A percentile compares a stretch with the other conserved stretches of the same genome.
Conservation (phyloP, 129 eudicot genomes). For the Chrysanthemum makinoi region DNA sequence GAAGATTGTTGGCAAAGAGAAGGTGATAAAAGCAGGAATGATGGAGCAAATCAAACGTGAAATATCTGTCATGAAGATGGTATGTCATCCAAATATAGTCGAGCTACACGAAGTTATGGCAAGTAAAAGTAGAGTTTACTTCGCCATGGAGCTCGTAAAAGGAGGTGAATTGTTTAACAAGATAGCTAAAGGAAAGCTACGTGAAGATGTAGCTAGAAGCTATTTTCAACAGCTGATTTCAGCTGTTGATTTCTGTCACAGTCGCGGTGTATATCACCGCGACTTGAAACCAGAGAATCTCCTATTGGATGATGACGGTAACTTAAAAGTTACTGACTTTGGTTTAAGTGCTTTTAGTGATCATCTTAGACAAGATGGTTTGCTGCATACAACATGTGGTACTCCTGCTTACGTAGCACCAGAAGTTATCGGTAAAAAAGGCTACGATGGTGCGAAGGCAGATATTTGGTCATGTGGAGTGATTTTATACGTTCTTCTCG, state of each 20-base stretch:
- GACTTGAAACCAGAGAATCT: slow-evolving; percentile 89
- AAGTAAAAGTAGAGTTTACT: slow-evolving; percentile 71
- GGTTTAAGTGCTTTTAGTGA: slow-evolving; percentile 77
- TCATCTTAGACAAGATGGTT: slow-evolving; percentile 65
- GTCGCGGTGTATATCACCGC: slow-evolving; percentile 86
- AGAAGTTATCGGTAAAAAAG: slow-evolving; percentile 80
- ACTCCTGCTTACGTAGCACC: slow-evolving; percentile 96
- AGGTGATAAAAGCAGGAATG: slow-evolving; percentile 75
- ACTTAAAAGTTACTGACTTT: slow-evolving; percentile 79
- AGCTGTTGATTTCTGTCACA: slow-evolving; percentile 90
- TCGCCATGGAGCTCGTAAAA: slow-evolving; percentile 80
- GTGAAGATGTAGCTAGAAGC: slow-evolving; percentile 58
- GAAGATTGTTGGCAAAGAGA: slow-evolving; percentile 79
- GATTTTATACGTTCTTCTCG: slow-evolving; percentile 63
- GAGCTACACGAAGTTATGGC: slow-evolving; percentile 89
- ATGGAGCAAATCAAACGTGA: slow-evolving; percentile 81
- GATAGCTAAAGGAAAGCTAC: slow-evolving; percentile 50
- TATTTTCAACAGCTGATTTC: slow-evolving; percentile 86
- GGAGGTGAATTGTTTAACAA: slow-evolving; percentile 88
- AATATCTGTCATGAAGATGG: slow-evolving; percentile 80
- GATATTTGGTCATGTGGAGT: slow-evolving; percentile 98
- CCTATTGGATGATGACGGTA: slow-evolving; percentile 67
- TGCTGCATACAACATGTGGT: slow-evolving; percentile 85
- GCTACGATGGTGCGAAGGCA: slow-evolving; percentile 78
- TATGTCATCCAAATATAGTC: slow-evolving; percentile 73